Conservation (phyloP, 805 yeast species). For the Diddensiella santjacobensis region DNA sequence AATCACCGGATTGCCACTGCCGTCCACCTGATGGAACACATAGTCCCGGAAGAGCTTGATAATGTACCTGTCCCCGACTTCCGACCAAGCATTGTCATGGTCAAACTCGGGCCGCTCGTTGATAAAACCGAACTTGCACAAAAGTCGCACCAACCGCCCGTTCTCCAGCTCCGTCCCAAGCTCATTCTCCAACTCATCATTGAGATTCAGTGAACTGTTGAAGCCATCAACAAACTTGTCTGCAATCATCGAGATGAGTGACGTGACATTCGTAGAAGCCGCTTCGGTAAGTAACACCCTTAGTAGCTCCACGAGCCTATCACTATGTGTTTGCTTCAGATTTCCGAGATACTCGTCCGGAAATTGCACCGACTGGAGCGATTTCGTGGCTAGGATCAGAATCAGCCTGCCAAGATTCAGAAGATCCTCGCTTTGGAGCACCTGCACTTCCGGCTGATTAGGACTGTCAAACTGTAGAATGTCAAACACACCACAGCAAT, state of each 20-base stretch:
- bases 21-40: conserved; percentile 81
- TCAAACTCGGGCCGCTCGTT: conserved; percentile 68
- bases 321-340: conserved; percentile 27
- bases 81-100: conserved; percentile 60
- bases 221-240: conserved; percentile 24
- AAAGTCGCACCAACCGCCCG: conserved; percentile 75
- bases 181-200: conserved; percentile 31
- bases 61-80: conserved; percentile 71
- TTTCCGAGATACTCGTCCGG: conserved; percentile 18
- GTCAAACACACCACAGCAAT: conserved; percentile 69
- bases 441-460: conserved; percentile 18
- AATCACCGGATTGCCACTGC: conserved; percentile 67
- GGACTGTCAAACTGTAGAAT: conserved; percentile 43
- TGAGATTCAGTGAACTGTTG: conserved; percentile 20
- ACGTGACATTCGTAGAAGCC: conserved; percentile 7
- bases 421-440: conserved; percentile 54
- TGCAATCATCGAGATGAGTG: conserved; percentile 18
- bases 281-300: conserved; percentile 18
- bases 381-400: conserved; percentile 45
- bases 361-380: conserved; percentile 15
- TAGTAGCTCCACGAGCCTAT: conserved; percentile 23
- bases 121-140: conserved; percentile 76
- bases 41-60: conserved; percentile 74
- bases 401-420: conserved; percentile 56
- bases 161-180: conserved; percentile 78